These are phyloP conservation scores for Ophiosphaerella narmari DNA, from an alignment of 2,329 filamentous ascomycete genomes.

Conservation along the genomic window DNA sequence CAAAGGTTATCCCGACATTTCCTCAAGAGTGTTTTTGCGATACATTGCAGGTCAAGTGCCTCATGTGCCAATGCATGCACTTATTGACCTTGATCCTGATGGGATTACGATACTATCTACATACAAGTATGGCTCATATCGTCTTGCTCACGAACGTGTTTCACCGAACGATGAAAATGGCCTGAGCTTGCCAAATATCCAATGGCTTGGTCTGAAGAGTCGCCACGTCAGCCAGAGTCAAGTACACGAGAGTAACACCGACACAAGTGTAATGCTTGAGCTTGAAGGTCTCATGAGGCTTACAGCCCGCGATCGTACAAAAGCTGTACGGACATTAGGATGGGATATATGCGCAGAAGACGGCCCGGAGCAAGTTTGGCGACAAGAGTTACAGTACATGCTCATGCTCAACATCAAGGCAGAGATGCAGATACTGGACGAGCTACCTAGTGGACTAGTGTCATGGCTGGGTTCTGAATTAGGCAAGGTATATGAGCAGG, in stretches of 20 bases:
- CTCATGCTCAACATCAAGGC: conserved; percentile 74
- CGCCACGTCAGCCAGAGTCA: conserved; percentile 32
- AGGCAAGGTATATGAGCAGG: conserved; percentile 5
- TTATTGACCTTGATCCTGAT: conserved; percentile 79
- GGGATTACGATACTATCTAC: conserved; percentile 74
- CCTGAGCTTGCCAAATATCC: conserved; percentile 54
- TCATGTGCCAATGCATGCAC: conserved; percentile 59
- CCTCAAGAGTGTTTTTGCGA: conserved; percentile 68
- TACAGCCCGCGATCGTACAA: conserved; percentile 61
- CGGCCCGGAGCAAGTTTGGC: conserved; percentile 48
- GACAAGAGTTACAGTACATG: conserved; percentile 71
- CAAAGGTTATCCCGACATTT: conserved; percentile 81
- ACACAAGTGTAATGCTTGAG: conserved; percentile 15
- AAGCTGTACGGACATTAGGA: conserved; percentile 60
- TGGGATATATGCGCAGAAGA: conserved; percentile 43
- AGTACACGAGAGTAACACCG: conserved; percentile 15
- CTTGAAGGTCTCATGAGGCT: conserved; percentile 56
- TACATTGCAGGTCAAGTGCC: conserved; percentile 41
- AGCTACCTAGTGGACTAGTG: conserved; percentile 35
- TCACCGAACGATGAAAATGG: conserved; percentile 42
- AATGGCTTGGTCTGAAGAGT: conserved; percentile 67
- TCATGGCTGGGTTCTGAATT: conserved; percentile 36
- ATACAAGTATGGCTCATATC: conserved; percentile 72
- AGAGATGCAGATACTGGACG: conserved; percentile 74
- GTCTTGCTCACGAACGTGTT: conserved; percentile 63